Base-by-base conservation (phyloP, 164 flowering plant species). In the Nelumbo lutea region DNA sequence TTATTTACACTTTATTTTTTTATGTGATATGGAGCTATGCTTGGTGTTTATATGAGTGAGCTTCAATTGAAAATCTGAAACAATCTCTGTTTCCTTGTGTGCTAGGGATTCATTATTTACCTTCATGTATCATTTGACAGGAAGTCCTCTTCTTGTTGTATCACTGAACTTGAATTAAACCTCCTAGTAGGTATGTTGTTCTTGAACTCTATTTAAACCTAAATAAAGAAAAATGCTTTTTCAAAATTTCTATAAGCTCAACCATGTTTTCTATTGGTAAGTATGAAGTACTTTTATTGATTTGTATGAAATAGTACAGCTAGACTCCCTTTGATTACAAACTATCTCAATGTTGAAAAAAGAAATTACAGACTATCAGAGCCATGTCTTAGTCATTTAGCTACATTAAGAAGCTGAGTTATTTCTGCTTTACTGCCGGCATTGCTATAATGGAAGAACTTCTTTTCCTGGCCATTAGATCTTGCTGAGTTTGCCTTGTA, bases 41-140 rank as follows among this genome's bases (percentile, higher is more conserved):
- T 59, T 41, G 57, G n/a, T 69, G 59, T 69, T 68, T 50, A 67
- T 60, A 70, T 47, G 67, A 66, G 55, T 53, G 4, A 6, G 47
- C 67, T 65, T 47, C 39, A 62, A 69, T 40, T 46, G 55, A 42
- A 46, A 51, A 42, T 38, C 41, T 10, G 27, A 59, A 51, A 57
- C 58, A 40, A 46, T 68, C 78, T 80, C 72, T 73, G 68, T 76
- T 57, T 64, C 62, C 50, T 59, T 70, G 39, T 66, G 67, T 71
- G 48, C 42, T 55, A 70, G 73, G 72, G 62, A 62, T 66, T 61
- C 62, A 66, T 75, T 67, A 63, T 76, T 77, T 64, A 39, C 46
- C 65, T 38, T 40, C 47, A 59, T 42, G 50, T 55, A 59, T 56
- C 47, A 42, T 55, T 14, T 40, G 43, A 56, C 61, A 66, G 61